phyloP scores from a whole-genome alignment of 176 grass and related monocot genomes.

The Phoenix roebelenii region DNA sequence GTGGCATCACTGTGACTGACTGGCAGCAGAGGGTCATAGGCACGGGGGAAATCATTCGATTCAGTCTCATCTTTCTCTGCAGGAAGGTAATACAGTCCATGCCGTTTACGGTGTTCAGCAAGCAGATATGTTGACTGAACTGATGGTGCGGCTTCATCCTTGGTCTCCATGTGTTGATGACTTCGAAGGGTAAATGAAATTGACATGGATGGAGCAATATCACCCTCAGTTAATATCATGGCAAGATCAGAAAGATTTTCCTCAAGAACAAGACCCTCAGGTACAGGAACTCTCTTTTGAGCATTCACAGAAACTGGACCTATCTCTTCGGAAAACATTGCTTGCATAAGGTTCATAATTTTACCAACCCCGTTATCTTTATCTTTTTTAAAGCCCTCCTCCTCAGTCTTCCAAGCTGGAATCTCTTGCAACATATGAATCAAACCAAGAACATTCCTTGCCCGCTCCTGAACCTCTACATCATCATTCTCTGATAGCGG shows the following conservation, averaged over 20 bases:
- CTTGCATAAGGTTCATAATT: slow-evolving; percentile 39
- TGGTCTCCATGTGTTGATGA: slow-evolving; percentile 17
- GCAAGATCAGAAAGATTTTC: slow-evolving; percentile 50
- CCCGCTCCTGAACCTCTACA: slow-evolving; percentile 81
- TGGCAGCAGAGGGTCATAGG: slow-evolving; percentile 42
- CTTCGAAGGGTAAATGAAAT: slow-evolving; percentile 33
- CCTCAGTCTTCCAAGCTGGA: slow-evolving; percentile 22
- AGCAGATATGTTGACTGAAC: slow-evolving; percentile 46
- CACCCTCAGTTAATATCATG: slow-evolving; percentile 39
- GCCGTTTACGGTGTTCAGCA: slow-evolving; percentile 74
- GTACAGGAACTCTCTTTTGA: slow-evolving; percentile 50
- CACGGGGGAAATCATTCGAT: slow-evolving; percentile 53
- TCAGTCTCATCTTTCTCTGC: slow-evolving; percentile 42
- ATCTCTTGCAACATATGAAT: slow-evolving; percentile 34
- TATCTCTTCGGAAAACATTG: slow-evolving; percentile 68
- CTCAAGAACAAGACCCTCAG: slow-evolving; percentile 41
- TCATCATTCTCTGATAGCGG: slow-evolving; percentile 61
- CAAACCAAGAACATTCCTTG: slow-evolving; percentile 63
- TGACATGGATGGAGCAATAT: slow-evolving; percentile 29
- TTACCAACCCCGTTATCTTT: slow-evolving; percentile 19
- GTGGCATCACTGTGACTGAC: slow-evolving; percentile 22
- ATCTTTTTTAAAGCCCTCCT: slow-evolving; percentile 18
- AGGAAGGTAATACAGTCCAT: slow-evolving; percentile 74
- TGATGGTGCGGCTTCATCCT: slow-evolving; percentile 27
- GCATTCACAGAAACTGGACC: slow-evolving; percentile 69